Evolutionary conservation across 2,329 filamentous ascomycete genomes (phyloP), one percentile per base, ranked within the genome.

Genomic region (Clonostachys solani): DNA sequence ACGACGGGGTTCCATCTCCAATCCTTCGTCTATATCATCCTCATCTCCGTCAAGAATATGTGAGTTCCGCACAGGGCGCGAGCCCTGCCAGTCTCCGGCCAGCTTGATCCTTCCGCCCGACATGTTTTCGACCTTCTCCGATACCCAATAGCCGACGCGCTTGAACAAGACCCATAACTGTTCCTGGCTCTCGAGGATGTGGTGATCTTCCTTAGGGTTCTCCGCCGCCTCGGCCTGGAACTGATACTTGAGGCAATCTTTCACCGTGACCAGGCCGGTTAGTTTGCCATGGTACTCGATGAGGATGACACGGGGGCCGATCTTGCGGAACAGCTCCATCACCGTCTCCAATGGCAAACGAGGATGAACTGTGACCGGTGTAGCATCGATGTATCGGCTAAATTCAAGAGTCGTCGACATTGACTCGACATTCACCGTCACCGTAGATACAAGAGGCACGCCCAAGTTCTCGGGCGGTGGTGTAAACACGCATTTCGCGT

Each of bases 311-410:
- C 94, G 82, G 0, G 92, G 94, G 0, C 94, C 94, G 63, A 99
- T 95, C 71, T 97, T 99, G 65, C 92, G 92, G 74, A 99, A 99
- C 12, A 99, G 77, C 61, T 99, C 94, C 91, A 99, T 96, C 33
- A 95, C 92, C 0, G 94, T 99, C 68, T 99, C 94, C 0, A 99
- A 81, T 0, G 92, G 88, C 1, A 97, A 81, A 2, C 90, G 84
- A 1, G 94, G 94, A 60, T 99, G 94, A 1, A 92, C 92, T 0
- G 91, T 88, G 3, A 99, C 81, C 0, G 94, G 94, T 0, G 92
- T 95, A 9, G 85, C 78, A 62, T 99, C 92, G 45, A 96, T 85
- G 60, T 92, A 97, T 43, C 87, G 84, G 56, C 84, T 86, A 55
- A 99, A 89, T 61, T 97, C 89, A 2, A 70, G 75, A 7, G 77